A percentile compares a stretch with the other conserved stretches of the same genome.
phyloP scores from a whole-genome alignment of 1,284 basidiomycete species.

The Apiotrichum porosum region DNA sequence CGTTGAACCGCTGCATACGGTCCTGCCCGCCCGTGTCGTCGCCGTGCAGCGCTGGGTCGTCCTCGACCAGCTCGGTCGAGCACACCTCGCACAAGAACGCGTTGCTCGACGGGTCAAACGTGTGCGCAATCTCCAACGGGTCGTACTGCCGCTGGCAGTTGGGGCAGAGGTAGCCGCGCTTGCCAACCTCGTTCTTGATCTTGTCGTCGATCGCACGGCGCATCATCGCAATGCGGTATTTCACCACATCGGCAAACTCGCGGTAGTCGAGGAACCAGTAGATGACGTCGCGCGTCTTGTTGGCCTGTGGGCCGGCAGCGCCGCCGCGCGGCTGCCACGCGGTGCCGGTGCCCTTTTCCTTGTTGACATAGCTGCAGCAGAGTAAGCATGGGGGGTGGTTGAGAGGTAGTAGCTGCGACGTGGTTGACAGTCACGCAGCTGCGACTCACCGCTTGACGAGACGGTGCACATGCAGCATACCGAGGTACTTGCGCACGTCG shows the following conservation, averaged over 20 bases:
- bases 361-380: constrained; percentile 42
- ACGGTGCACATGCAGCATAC: constrained; percentile 75
- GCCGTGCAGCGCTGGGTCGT: constrained; percentile 59
- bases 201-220: constrained; percentile 79
- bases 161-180: constrained; percentile 93
- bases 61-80: constrained; percentile 75
- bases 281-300: constrained; percentile 49
- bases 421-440: neutral
- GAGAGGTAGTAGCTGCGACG: neutral
- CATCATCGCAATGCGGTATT: constrained; percentile 97
- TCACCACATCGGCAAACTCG: constrained; percentile 92
- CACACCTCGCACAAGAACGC: constrained; percentile 54
- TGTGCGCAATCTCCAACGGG: constrained; percentile 79
- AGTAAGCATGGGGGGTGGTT: neutral
- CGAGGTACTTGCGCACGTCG: constrained; percentile 88
- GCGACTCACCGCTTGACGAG: constrained; percentile 70
- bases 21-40: constrained; percentile 51
- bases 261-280: constrained; percentile 98
- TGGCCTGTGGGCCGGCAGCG: neutral
- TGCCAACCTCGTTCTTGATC: constrained; percentile 79
- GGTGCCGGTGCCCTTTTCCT: constrained; percentile 36
- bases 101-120: constrained; percentile 52
- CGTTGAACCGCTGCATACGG: constrained; percentile 90
- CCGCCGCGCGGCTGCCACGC: constrained; percentile 25
- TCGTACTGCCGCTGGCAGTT: constrained; percentile 80